Evolutionary conservation across 352 stramenopile species (phyloP), one percentile per base, ranked within the genome.

Genomic region (Aphanomyces euteiches): DNA sequence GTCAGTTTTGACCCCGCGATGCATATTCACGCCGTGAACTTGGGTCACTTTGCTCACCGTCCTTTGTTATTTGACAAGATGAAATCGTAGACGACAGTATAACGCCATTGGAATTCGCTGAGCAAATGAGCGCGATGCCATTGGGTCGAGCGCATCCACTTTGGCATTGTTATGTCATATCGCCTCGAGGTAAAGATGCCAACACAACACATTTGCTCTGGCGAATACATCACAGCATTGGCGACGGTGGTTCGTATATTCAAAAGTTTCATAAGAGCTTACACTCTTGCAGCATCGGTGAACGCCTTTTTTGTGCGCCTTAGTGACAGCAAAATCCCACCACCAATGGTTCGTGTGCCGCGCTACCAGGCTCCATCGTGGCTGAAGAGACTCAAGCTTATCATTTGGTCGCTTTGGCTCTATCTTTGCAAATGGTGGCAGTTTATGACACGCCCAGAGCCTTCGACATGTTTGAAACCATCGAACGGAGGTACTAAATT

Each of bases 181-280:
- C 28, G 28, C 57, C 67, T 77, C 45, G 75, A 87, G 67, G 10
- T 3, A 50, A 57, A 73, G 28, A 28, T 28, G 28, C 28, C 28
- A 28, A 28, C 28, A 65, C 81, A 17, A 90, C 82, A 4, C 80
- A 80, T 47, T 59, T 90, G 4, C 77, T 75, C 40, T 91, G 83
- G 85, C 89, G 88, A 58, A 74, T 89, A 17, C 85, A 93, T 73
- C 85, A 93, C 69, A 91, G 85, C 59, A 75, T 93, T n/a, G 85
- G 85, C 19, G 85, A 93, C 64, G 85, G 85, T 15, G 81, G 82
- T 8, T 28, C 2, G 28, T 28, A 53, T 53, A 53, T 53, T 53
- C 13, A 53, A 2, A 53, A 53, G 45, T 53, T 19, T 53, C 13
- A 53, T 53, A 0, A 28, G 45, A 19, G n/a, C 45, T 53, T 53